Evolutionary conservation across 2,329 filamentous ascomycete genomes (phyloP).

Genomic region (Achaetomium macrosporum): DNA sequence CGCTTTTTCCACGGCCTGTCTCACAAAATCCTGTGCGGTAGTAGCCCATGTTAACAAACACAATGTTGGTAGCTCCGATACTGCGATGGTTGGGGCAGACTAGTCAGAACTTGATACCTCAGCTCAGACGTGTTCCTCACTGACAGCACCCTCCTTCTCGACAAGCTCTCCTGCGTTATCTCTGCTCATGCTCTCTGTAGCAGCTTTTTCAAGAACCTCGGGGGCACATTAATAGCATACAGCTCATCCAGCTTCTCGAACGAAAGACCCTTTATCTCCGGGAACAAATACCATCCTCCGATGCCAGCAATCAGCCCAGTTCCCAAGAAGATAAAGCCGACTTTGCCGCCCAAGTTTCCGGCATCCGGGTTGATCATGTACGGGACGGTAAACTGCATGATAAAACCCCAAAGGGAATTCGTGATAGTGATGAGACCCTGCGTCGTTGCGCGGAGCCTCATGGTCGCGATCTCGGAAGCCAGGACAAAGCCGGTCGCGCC

Average conservation of each 20-base stretch:
- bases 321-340: constrained; percentile 1
- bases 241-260: constrained; percentile 1
- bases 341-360: constrained; percentile 3
- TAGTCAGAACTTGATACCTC: background rate
- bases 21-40: no score
- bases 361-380: constrained; percentile 6
- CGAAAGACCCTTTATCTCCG: constrained; percentile 1
- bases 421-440: constrained; percentile 4
- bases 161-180: background rate
- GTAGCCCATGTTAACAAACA: no score
- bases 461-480: constrained; percentile 3
- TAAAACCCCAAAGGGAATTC: background rate
- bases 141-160: background rate
- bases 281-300: constrained; percentile 3
- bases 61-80: no score
- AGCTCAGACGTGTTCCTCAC: background rate
- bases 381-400: constrained; percentile 4
- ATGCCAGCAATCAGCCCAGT: background rate
- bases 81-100: no score
- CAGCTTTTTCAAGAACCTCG: background rate
- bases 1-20: no score
- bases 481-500: constrained; percentile 3
- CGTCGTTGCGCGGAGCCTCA: background rate
- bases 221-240: constrained; percentile 1
- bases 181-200: background rate